These are phyloP conservation scores for Medicago lupulina DNA, from an alignment of 306 rosid genomes.

Conservation along the genomic window DNA sequence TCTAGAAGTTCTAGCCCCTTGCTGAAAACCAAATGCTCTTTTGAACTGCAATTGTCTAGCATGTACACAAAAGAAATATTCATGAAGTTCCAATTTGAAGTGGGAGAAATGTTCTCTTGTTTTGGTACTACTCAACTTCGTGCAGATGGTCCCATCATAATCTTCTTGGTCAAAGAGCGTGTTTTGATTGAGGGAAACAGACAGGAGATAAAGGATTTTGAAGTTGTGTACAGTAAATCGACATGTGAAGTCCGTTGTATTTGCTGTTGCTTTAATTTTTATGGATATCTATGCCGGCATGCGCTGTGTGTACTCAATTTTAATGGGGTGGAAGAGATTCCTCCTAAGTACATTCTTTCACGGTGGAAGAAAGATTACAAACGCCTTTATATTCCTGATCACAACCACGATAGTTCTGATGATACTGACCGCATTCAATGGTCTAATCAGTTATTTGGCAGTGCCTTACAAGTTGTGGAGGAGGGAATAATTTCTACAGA, in stretches of 20 bases:
- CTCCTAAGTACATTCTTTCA: constrained; percentile 65
- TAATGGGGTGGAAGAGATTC: constrained; percentile 94
- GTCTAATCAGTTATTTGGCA: constrained; percentile 71
- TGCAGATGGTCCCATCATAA: constrained; percentile 71
- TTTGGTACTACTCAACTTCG: constrained; percentile 84
- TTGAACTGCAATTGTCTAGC: constrained; percentile 86
- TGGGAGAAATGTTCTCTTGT: constrained; percentile 94
- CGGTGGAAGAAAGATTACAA: constrained; percentile 96
- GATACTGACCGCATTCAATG: constrained; percentile 60
- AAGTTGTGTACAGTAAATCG: constrained; percentile 84
- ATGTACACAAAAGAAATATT: constrained; percentile 76
- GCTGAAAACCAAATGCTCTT: constrained; percentile 86
- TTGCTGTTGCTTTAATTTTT: constrained; percentile 87
- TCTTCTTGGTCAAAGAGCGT: constrained; percentile 92
- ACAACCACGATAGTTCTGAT: constrained; percentile 36
- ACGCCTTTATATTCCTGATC: constrained; percentile 66
- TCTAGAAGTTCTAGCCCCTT: constrained; percentile 82
- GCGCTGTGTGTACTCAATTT: constrained; percentile 85
- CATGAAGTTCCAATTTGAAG: constrained; percentile 82
- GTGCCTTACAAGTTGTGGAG: constrained; percentile 89
- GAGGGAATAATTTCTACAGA: constrained; percentile 81
- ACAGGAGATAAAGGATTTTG: constrained; percentile 81
- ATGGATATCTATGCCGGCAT: constrained; percentile 90
- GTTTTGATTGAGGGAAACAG: constrained; percentile 72
- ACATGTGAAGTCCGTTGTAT: constrained; percentile 93